These are phyloP conservation scores for Hansfordia pulvinata DNA, from an alignment of 2,329 filamentous ascomycete species.

Conservation along the genomic window DNA sequence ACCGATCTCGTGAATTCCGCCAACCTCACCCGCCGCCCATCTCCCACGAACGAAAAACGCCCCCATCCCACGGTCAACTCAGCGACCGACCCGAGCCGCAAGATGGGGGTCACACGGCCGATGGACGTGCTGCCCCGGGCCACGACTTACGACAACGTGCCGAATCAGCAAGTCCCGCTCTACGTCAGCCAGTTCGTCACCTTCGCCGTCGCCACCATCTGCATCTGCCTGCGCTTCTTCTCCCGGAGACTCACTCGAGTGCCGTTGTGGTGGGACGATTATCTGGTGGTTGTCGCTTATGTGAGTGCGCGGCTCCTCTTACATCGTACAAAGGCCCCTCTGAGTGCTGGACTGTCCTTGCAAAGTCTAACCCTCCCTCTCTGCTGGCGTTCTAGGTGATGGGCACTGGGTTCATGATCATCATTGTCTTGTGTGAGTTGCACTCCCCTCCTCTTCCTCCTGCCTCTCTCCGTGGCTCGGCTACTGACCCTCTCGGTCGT, in stretches of 20 bases:
- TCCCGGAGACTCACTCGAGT: conserved; percentile 2
- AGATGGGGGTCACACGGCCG: no score
- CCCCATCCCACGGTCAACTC: no score
- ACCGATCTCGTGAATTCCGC: no score
- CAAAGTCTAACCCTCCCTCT: no score
- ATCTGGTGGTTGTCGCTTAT: conserved; percentile 2
- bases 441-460: conserved; percentile 1
- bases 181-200: conserved; percentile 2
- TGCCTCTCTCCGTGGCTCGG: conserved; percentile 1
- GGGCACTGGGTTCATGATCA: neutral
- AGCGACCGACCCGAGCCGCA: no score
- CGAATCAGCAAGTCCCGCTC: no score
- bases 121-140: no score
- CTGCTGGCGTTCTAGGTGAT: neutral
- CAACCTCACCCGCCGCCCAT: no score
- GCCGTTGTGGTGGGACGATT: conserved; percentile 4
- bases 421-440: conserved; percentile 1
- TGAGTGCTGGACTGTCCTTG: no score
- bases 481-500: neutral
- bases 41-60: no score
- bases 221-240: conserved; percentile 2
- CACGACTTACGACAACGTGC: no score
- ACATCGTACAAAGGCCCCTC: no score
- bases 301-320: conserved; percentile 1
- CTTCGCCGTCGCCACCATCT: conserved; percentile 1